These are phyloP conservation scores for Penicillium samsonianum DNA, from an alignment of 495 filamentous ascomycete genomes.

Conservation along the genomic window DNA sequence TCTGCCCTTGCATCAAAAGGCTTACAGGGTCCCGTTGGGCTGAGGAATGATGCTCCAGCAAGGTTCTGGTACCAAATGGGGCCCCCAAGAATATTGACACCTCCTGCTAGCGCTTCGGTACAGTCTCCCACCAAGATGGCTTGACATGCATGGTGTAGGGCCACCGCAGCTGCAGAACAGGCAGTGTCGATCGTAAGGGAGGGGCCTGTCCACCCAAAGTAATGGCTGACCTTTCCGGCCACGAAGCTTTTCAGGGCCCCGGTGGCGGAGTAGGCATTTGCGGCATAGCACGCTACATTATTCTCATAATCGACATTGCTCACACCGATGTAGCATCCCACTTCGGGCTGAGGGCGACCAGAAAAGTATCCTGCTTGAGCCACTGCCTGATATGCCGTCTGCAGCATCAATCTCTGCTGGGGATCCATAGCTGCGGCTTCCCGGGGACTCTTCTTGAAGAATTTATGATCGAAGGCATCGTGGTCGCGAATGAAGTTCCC, in stretches of 20 bases:
- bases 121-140: slow-evolving; percentile 36
- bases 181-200: slow-evolving; percentile 42
- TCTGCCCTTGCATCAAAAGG: slow-evolving; percentile 50
- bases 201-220: slow-evolving; percentile 48
- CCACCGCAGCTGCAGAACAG: slow-evolving; percentile 43
- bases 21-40: slow-evolving; percentile 59
- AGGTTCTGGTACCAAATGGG: slow-evolving; percentile 36
- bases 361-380: slow-evolving; percentile 46
- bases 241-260: slow-evolving; percentile 33
- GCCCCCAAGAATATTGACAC: slow-evolving; percentile 40
- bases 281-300: slow-evolving; percentile 30
- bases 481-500: too few relatives aligned
- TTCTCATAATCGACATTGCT: slow-evolving; percentile 33
- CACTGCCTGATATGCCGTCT: slow-evolving; percentile 45
- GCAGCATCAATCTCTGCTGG: too few relatives aligned
- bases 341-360: too few relatives aligned
- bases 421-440: too few relatives aligned
- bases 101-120: slow-evolving; percentile 34
- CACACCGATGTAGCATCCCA: slow-evolving; percentile 39
- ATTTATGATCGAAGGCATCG: too few relatives aligned
- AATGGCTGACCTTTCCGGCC: slow-evolving; percentile 31
- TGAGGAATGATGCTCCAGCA: slow-evolving; percentile 43
- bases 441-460: too few relatives aligned
- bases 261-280: slow-evolving; percentile 36
- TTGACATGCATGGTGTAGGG: slow-evolving; percentile 36